Evolutionary conservation across 805 yeast genomes (phyloP), one percentile per base, ranked within the genome.

Genomic region (Cyberlindnera japonica): DNA sequence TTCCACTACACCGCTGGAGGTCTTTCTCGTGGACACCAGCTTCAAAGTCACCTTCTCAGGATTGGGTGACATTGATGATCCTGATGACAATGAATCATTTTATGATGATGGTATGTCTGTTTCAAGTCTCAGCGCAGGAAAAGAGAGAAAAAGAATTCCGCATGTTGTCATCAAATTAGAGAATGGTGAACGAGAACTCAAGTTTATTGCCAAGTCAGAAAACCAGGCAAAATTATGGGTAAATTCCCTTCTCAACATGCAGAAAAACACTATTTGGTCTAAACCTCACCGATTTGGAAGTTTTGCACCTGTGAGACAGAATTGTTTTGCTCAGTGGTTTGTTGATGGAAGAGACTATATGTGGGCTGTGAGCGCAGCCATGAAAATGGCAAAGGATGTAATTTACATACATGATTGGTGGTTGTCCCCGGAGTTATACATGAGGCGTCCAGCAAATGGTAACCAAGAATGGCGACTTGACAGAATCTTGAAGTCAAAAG

Each of bases 401-500:
- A 83, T 93, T 24, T 93, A 81, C 59, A 88, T 93, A 36, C 97
- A 93, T 57, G 99, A 91, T 56, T 93, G 99, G 99, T 93, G 99
- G 99, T 69, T 93, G 19, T 77, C 91, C 5, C 99, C 99, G 0
- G 99, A 93, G 61, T 59, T 93, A 3, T 95, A 93, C 54, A 68
- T 93, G 65, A 75, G 99, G 48, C 71, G 99, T 37, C 99, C 99
- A 0, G 91, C 95, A 0, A 83, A 86, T 61, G 96, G 96, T 8
- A 91, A 91, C 53, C 98, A 93, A 61, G 83, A 86, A 48, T 93
- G 88, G 81, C 75, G 99, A 58, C 66, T 93, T 31, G 99, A 93
- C 62, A 73, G 99, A 55, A 62, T 93, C 2, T 68, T 93, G 49
- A 87, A 86, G 58, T 71, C 95, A 43, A 87, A 88, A 52, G 99